Evolutionary conservation across 2,329 filamentous ascomycete species (phyloP), one percentile per base, ranked within the genome.

Genomic region (Metarhizium rileyi): DNA sequence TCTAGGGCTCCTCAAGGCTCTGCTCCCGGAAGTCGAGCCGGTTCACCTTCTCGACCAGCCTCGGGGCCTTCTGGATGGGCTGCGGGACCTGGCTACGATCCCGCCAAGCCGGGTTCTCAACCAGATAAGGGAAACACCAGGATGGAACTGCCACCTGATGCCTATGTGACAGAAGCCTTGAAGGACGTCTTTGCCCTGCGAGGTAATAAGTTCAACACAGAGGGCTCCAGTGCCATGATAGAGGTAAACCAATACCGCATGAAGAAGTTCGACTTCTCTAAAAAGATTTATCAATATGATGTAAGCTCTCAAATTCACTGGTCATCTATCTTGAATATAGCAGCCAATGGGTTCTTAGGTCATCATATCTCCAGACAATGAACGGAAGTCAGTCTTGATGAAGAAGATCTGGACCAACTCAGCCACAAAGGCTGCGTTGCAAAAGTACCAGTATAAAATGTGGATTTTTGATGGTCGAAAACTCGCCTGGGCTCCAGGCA

Each of bases 381-480:
- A 84, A 50, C 87, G 85, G 65, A 61, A 68, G 3, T 73, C 77
- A 4, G 77, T 77, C 4, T 70, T 93, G 4, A 76, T 89, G 59
- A 83, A 81, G 63, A 90, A 87, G 62, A 77, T 90, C 26, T 96
- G 89, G 88, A 69, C 79, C 1, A 85, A 83, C 1, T 70, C 75
- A 1, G 66, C 69, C 0, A 74, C 90, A 6, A 77, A 86, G 62
- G 53, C 66, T 0, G 66, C 68, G 3, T 68, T 90, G 1, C 69
- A 71, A 2, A 66, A 70, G 2, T 71, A 72, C 51, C 70, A 67
- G 5, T 63, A 63, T 18, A 60, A 59, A 4, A 60, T 57, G 40
- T 89, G 84, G 78, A 78, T 96, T 50, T 90, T 81, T 58, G 90
- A 97, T 68, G 87, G 88, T 26, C 83, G 84, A 60, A 88, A 85